Percentiles rank a stretch among this genome's conserved stretches.
Evolutionary conservation across 805 yeast species (phyloP).

Genomic region (Saccharomycopsis lassenensis): DNA sequence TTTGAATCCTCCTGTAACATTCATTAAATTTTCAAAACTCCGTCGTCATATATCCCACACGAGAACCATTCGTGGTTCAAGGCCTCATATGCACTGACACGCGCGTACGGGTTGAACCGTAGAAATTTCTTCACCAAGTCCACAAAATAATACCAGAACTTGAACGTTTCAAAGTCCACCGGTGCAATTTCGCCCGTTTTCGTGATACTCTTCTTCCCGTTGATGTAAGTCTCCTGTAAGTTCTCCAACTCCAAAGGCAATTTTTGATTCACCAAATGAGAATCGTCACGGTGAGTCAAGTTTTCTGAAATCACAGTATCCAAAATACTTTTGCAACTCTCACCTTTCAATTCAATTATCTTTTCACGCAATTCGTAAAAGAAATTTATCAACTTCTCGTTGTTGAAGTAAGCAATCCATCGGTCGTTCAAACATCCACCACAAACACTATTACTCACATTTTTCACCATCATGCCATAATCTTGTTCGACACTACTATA

Average conservation of each 20-base stretch:
- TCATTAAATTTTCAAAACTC: too few relatives aligned
- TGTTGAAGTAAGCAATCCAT: constrained; percentile 3
- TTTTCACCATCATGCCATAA: constrained; percentile 2
- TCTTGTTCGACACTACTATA: too few relatives aligned
- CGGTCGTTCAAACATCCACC: constrained; percentile 12
- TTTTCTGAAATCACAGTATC: too few relatives aligned
- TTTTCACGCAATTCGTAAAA: neutral
- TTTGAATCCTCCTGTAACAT: too few relatives aligned
- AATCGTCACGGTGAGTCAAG: too few relatives aligned
- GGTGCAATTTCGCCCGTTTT: constrained; percentile 12
- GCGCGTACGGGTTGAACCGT: constrained; percentile 57
- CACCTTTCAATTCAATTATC: constrained; percentile 1
- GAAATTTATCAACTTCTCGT: constrained; percentile 1
- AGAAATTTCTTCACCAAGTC: constrained; percentile 59
- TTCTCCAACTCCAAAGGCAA: constrained; percentile 1
- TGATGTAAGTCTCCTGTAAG: neutral
- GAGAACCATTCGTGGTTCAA: constrained; percentile 76
- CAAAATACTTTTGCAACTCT: neutral
- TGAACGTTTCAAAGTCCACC: constrained; percentile 47
- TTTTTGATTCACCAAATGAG: too few relatives aligned
- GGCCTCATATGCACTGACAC: constrained; percentile 70
- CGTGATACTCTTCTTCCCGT: neutral
- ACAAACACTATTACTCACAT: constrained; percentile 6
- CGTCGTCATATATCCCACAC: constrained; percentile 49
- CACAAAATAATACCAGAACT: constrained; percentile 74